Conservation (phyloP, 164 flowering plant species). For the Stephania japonica region DNA sequence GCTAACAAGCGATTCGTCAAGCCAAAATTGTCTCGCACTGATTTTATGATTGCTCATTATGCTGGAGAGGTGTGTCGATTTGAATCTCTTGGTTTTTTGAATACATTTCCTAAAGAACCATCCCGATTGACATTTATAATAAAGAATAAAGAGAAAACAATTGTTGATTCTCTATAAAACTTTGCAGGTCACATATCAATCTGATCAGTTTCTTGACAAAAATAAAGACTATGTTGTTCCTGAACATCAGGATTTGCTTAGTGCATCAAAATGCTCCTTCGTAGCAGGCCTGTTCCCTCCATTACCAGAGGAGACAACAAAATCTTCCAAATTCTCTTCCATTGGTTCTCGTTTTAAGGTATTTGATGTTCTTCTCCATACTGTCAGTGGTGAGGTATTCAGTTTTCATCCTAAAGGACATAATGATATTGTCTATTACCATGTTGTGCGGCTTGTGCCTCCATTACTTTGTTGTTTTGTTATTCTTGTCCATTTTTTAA, state of each 20-base stretch:
- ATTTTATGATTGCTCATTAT: constrained; percentile 77
- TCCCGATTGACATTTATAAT: neutral
- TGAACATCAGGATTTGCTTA: constrained; percentile 79
- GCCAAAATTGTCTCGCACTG: constrained; percentile 76
- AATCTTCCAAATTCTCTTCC: constrained; percentile 79
- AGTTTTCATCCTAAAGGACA: neutral
- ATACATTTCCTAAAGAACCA: neutral
- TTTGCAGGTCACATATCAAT: constrained; percentile 71
- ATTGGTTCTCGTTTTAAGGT: constrained; percentile 93
- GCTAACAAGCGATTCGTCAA: constrained; percentile 69
- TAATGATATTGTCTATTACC: neutral
- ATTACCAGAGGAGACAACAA: constrained; percentile 52
- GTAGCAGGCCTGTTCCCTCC: constrained; percentile 74
- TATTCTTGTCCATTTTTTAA: neutral
- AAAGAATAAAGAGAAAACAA: neutral
- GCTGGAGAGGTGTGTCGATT: constrained; percentile 75
- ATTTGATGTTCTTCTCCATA: neutral
- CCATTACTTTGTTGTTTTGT: neutral
- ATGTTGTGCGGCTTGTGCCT: neutral
- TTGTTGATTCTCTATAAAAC: constrained; percentile 17
- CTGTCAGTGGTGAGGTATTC: neutral
- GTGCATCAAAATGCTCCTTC: constrained; percentile 70
- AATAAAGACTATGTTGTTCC: constrained; percentile 89
- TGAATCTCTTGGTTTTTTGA: constrained; percentile 1
- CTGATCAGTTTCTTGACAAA: constrained; percentile 87